Conservation (phyloP, 2,329 filamentous ascomycete genomes). For the Stemphylium lycopersici region DNA sequence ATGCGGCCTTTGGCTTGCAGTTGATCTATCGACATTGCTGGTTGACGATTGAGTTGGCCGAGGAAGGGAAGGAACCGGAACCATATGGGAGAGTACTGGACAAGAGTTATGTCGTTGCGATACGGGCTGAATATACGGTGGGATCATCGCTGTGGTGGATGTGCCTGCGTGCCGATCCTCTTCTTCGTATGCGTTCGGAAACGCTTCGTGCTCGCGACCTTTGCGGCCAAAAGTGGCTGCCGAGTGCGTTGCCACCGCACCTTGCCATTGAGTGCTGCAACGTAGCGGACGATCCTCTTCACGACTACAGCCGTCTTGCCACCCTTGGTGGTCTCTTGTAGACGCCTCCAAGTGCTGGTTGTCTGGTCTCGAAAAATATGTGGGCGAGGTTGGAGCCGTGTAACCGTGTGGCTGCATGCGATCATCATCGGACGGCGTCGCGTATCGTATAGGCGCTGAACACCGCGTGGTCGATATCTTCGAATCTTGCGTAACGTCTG, state of each 20-base stretch:
- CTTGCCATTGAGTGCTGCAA: not conserved
- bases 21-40: not conserved
- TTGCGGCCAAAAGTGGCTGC: not conserved
- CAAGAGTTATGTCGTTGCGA: constrained; percentile 27
- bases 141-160: not conserved
- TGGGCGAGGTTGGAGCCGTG: constrained; percentile 27
- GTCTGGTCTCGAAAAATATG: constrained; percentile 7
- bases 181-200: not conserved
- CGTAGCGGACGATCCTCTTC: not conserved
- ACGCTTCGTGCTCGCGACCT: not conserved
- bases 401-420: constrained; percentile 30
- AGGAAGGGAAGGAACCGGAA: constrained; percentile 8
- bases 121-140: not conserved
- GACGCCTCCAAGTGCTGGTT: constrained; percentile 1
- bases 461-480: constrained; percentile 14
- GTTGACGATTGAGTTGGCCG: constrained; percentile 20
- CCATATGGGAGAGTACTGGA: constrained; percentile 22
- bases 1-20: not conserved
- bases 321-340: not conserved
- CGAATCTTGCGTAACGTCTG: constrained; percentile 19
- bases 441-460: constrained; percentile 29
- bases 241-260: not conserved
- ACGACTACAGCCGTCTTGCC: not conserved
- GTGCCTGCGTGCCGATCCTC: not conserved
- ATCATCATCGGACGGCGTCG: constrained; percentile 20